A percentile compares a stretch with the other conserved stretches of the same genome.
Conservation (phyloP, 805 yeast species). For the Sugiyamaella americana region DNA sequence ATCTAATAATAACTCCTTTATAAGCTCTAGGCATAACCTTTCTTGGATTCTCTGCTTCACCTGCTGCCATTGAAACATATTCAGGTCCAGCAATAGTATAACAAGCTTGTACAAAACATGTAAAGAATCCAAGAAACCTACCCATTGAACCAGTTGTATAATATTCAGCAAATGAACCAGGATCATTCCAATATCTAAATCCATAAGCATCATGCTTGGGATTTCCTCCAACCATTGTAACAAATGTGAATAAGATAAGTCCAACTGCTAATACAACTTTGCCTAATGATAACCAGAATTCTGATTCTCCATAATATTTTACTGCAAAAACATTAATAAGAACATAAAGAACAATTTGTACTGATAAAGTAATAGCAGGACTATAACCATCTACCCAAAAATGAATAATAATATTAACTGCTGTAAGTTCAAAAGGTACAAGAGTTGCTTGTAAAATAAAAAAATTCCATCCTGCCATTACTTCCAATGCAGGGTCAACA, state of each 20-base stretch:
- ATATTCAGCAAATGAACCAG: constrained; percentile 54
- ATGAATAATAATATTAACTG: constrained; percentile 71
- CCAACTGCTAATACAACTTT: constrained; percentile 74
- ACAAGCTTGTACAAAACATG: constrained; percentile 63
- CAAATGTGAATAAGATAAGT: constrained; percentile 63
- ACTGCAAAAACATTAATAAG: constrained; percentile 69
- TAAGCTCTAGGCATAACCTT: constrained; percentile 71
- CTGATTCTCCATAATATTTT: constrained; percentile 70
- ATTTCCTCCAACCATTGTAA: constrained; percentile 85
- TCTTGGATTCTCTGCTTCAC: constrained; percentile 70
- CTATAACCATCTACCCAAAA: constrained; percentile 75
- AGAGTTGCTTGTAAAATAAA: constrained; percentile 69
- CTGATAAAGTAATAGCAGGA: constrained; percentile 61
- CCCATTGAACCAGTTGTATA: constrained; percentile 53
- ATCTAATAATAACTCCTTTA: constrained; percentile 64
- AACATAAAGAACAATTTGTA: constrained; percentile 60
- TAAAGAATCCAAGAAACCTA: constrained; percentile 63
- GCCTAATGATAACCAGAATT: constrained; percentile 70
- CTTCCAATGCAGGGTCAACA: constrained; percentile 68
- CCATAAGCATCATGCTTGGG: constrained; percentile 62
- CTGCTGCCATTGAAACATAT: constrained; percentile 77
- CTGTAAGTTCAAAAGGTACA: constrained; percentile 78
- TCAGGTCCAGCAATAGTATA: constrained; percentile 87
- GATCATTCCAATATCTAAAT: constrained; percentile 49
- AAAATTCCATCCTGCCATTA: constrained; percentile 74